Conservation (phyloP, 2,329 filamentous ascomycete genomes). For the Colletotrichum liriopes region DNA sequence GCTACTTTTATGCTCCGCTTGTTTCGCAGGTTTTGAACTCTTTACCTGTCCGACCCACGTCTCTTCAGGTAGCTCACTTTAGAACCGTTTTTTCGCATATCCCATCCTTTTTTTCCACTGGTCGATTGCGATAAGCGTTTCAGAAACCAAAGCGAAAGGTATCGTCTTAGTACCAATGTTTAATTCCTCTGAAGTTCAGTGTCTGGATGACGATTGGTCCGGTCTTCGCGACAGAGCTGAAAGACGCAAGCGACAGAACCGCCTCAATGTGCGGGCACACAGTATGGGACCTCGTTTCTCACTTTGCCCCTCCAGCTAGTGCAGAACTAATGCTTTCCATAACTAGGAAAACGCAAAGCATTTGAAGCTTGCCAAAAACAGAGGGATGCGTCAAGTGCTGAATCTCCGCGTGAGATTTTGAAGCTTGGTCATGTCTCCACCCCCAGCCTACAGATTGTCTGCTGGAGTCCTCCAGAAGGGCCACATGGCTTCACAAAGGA, state of each 20-base stretch:
- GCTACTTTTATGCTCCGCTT: too few relatives aligned
- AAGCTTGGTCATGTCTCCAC: neutral
- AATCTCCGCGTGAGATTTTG: neutral
- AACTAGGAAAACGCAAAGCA: constrained; percentile 38
- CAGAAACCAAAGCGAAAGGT: neutral
- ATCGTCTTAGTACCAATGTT: constrained; percentile 5
- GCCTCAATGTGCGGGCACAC: constrained; percentile 54
- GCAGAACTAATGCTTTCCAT: neutral
- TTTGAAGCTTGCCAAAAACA: neutral
- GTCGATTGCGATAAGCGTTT: neutral
- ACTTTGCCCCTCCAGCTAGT: neutral
- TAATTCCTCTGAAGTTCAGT: constrained; percentile 12
- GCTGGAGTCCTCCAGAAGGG: neutral
- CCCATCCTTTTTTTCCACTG: too few relatives aligned
- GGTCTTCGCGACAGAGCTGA: constrained; percentile 50
- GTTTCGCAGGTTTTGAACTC: neutral
- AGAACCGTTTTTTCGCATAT: neutral
- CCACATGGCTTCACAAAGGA: neutral
- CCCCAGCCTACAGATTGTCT: constrained; percentile 10
- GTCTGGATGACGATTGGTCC: constrained; percentile 53
- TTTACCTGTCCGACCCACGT: neutral
- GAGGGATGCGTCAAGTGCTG: neutral
- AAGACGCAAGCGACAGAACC: constrained; percentile 53
- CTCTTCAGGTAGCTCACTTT: neutral
- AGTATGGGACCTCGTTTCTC: constrained; percentile 45